phyloP scores from a whole-genome alignment of 352 stramenopile species.

The Globisporangium megalacanthum region DNA sequence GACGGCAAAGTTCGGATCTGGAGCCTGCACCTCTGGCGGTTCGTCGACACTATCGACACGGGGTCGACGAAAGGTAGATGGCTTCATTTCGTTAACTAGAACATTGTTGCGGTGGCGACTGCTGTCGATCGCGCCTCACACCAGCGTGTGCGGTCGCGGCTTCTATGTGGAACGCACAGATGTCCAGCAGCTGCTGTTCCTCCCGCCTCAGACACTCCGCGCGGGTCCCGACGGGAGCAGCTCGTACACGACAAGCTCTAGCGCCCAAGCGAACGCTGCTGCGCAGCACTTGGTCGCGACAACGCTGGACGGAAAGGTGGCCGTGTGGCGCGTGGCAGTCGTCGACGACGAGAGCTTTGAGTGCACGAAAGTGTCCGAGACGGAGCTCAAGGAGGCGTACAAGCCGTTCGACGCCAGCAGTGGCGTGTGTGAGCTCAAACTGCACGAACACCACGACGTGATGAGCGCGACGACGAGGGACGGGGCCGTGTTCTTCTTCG shows the following conservation, averaged over 20 bases:
- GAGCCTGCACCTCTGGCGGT: constrained; percentile 51
- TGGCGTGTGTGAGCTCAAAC: constrained; percentile 57
- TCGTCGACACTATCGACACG: constrained; percentile 57
- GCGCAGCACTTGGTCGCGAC: constrained; percentile 30
- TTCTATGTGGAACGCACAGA: constrained; percentile 20
- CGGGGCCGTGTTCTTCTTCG: constrained; percentile 67
- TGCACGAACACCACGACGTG: constrained; percentile 51
- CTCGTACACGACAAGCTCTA: constrained; percentile 10
- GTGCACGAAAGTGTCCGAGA: constrained; percentile 45
- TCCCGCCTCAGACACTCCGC: constrained; percentile 36
- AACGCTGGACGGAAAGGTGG: constrained; percentile 54
- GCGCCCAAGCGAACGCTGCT: constrained; percentile 10
- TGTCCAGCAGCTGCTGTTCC: constrained; percentile 59
- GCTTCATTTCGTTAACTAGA: neutral
- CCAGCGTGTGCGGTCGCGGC: neutral
- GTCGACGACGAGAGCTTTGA: constrained; percentile 28
- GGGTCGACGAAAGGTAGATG: constrained; percentile 40
- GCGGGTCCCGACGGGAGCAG: constrained; percentile 28
- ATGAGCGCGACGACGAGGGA: constrained; percentile 53
- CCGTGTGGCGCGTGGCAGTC: constrained; percentile 46
- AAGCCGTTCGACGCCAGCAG: constrained; percentile 49
- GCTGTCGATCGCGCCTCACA: neutral
- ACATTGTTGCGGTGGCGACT: neutral
- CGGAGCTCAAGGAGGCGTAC: constrained; percentile 58
- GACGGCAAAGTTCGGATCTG: constrained; percentile 74